These are phyloP conservation scores for Tylopilus plumbeoviolaceoides DNA, from an alignment of 768 basidiomycete genomes.

Conservation along the genomic window DNA sequence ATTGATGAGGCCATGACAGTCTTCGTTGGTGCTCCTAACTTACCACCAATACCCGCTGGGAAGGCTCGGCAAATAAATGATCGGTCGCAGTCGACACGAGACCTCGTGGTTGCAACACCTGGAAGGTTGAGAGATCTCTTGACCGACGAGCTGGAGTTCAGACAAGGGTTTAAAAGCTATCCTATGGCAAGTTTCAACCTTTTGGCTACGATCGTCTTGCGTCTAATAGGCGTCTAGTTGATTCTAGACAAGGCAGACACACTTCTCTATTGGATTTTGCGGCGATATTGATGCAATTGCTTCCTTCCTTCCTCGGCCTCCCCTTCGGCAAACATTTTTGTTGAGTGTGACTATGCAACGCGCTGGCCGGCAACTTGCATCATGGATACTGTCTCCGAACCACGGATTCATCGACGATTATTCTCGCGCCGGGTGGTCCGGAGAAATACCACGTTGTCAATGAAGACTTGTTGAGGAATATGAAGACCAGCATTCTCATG, in stretches of 20 bases:
- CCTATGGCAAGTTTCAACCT: slow-evolving; percentile 48
- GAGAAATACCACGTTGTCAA: slow-evolving; percentile 71
- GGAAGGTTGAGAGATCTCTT: slow-evolving; percentile 79
- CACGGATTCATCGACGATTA: slow-evolving; percentile 75
- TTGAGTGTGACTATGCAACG: slow-evolving; percentile 85
- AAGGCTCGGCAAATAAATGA: slow-evolving; percentile 63
- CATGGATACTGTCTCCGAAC: slow-evolving; percentile 50
- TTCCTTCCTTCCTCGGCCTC: slow-evolving; percentile 52
- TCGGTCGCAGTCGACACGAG: slow-evolving; percentile 64
- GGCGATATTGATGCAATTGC: slow-evolving; percentile 77
- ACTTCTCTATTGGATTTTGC: slow-evolving; percentile 90
- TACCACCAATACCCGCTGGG: no score
- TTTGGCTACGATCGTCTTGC: neutral
- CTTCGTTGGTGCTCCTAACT: slow-evolving; percentile 70
- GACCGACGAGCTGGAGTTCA: slow-evolving; percentile 52
- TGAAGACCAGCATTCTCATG: slow-evolving; percentile 82
- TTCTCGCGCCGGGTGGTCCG: slow-evolving; percentile 73
- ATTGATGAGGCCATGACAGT: slow-evolving; percentile 8
- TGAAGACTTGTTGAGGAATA: slow-evolving; percentile 65
- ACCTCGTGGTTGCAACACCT: slow-evolving; percentile 91
- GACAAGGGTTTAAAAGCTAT: slow-evolving; percentile 47
- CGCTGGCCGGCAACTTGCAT: slow-evolving; percentile 68
- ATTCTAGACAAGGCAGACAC: slow-evolving; percentile 93
- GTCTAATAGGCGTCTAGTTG: slow-evolving; percentile 46
- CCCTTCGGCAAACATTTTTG: slow-evolving; percentile 83